Percentiles rank a stretch among this genome's conserved stretches.
Evolutionary conservation across 768 basidiomycete species (phyloP).

Genomic region (Lepiota subincarnata): DNA sequence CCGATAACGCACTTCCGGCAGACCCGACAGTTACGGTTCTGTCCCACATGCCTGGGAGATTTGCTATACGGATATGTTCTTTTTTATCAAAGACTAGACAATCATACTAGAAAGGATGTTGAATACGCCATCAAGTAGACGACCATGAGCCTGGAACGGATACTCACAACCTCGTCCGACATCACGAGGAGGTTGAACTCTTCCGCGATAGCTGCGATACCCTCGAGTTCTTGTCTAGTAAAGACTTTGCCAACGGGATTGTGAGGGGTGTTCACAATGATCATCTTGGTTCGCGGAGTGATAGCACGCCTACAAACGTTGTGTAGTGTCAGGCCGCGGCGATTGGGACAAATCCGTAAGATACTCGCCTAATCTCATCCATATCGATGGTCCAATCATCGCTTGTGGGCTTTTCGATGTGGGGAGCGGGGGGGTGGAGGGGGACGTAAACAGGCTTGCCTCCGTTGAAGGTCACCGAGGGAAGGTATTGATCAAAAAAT

Average conservation of each 20-base stretch:
- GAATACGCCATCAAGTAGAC: slow-evolving; percentile 5
- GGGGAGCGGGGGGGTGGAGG: slow-evolving; percentile 73
- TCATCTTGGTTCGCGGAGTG: slow-evolving; percentile 88
- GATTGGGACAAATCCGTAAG: slow-evolving; percentile 13
- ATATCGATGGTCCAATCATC: slow-evolving; percentile 91
- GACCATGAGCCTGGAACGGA: background rate
- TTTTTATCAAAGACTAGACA: slow-evolving; percentile 84
- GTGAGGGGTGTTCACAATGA: slow-evolving; percentile 94
- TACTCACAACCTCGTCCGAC: slow-evolving; percentile 91
- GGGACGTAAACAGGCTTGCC: slow-evolving; percentile 94
- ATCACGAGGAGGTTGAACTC: slow-evolving; percentile 92
- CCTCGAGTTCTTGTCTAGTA: slow-evolving; percentile 73
- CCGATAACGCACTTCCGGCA: slow-evolving; percentile 74
- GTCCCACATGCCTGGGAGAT: slow-evolving; percentile 98
- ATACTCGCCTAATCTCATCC: slow-evolving; percentile 70
- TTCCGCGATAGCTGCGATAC: slow-evolving; percentile 82
- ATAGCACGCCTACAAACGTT: slow-evolving; percentile 57
- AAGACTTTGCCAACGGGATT: slow-evolving; percentile 99
- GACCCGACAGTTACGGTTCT: slow-evolving; percentile 94
- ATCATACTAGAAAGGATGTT: slow-evolving; percentile 64
- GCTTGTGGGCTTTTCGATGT: slow-evolving; percentile 43
- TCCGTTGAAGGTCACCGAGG: slow-evolving; percentile 91
- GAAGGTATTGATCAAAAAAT: slow-evolving; percentile 94
- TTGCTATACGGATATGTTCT: slow-evolving; percentile 90
- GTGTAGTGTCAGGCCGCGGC: background rate